Evolutionary conservation across 768 basidiomycete genomes (phyloP), one percentile per base, ranked within the genome.

Genomic region (Boletus rufocinnamomeus): DNA sequence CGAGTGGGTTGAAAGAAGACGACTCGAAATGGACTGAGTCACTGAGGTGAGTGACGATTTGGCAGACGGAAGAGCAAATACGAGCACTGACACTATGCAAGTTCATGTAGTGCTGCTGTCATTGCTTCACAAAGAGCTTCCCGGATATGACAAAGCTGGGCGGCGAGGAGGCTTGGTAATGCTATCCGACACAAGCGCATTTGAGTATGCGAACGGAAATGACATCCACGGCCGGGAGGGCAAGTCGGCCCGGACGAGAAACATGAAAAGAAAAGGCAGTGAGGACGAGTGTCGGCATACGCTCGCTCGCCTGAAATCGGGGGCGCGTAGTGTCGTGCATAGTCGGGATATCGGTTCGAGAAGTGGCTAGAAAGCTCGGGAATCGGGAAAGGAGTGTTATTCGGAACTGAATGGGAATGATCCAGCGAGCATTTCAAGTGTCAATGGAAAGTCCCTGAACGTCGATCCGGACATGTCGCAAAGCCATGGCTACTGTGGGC

Each of bases 391-490:
- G 28, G 54, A 7, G 43, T 30, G 46, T 10, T 51, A 23, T 13
- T 23, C 57, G 41, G 52, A 52, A 41, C 19, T 28, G 48, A 34
- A 19, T 2, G 4, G 25, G 17, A 16, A 17, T 16, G 14, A n/a
- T 27, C 10, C 23, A n/a, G 34, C 11, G 17, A 52, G 19, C 7
- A 50, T 54, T 57, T 19, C 51, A 34, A 34, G 35, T 25, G 53
- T 56, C 58, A 58, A n/a, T 19, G 28, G n/a, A 44, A 41, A 3
- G 34, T 4, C 25, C 32, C 52, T 11, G 27, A 54, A 37, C 37
- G 59, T 65, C 54, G 72, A 72, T 69, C 70, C 67, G 70, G 35
- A 25, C 44, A 52, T 45, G 37, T 66, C 66, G 69, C 71, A 72
- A 14, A 37, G 28, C 28, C 27, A 40, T 27, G 46, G 25, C 19